Conservation (phyloP, 495 filamentous ascomycete species). For the Hypoxylon subgilvum region DNA sequence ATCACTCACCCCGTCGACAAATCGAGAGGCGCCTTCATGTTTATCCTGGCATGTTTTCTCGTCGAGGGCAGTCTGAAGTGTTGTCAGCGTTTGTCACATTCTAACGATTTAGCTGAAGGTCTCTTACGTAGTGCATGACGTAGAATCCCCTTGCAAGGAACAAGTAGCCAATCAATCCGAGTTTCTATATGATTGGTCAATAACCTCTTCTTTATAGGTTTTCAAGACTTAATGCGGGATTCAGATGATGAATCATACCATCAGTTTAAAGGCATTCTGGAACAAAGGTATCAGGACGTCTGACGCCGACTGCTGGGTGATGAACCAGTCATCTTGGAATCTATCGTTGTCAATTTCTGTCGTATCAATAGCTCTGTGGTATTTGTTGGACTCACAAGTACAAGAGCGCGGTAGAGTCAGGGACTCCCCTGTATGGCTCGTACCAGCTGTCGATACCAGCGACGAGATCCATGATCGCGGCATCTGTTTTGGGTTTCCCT, state of each 20-base stretch:
- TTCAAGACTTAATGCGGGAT: neutral
- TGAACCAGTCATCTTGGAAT: neutral
- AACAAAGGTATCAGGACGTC: neutral
- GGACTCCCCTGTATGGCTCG: neutral
- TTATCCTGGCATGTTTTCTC: neutral
- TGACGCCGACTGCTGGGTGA: neutral
- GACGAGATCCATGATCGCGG: neutral
- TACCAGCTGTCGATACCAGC: neutral
- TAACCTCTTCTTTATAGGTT: neutral
- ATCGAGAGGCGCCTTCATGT: neutral
- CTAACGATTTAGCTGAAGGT: neutral
- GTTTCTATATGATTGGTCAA: neutral
- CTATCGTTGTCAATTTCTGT: neutral
- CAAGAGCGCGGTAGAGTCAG: neutral
- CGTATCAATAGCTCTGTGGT: neutral
- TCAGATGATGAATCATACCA: neutral
- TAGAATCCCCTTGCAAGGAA: neutral
- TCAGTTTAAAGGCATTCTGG: neutral
- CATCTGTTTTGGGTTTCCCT: neutral
- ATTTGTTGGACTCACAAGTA: neutral
- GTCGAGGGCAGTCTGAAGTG: neutral
- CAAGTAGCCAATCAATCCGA: neutral
- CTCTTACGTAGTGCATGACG: slow-evolving; percentile 3
- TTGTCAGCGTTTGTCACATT: neutral
- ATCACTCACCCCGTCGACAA: neutral